These are phyloP conservation scores for Phytomonas francai DNA, from an alignment of 208 protist species.

Conservation along the genomic window DNA sequence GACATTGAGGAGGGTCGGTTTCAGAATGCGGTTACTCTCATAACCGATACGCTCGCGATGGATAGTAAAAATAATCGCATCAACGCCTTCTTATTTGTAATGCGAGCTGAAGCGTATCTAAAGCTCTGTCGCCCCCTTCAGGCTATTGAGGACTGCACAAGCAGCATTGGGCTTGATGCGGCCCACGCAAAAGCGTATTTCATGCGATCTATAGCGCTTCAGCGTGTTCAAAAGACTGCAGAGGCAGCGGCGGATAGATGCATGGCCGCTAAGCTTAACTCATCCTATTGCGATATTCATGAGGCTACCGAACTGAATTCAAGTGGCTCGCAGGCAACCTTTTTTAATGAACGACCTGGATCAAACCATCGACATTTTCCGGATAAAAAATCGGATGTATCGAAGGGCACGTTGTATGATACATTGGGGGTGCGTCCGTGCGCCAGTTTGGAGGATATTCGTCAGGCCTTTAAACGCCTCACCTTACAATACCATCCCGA, in stretches of 20 bases:
- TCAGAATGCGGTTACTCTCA: conserved; percentile 21
- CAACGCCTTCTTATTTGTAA: conserved; percentile 28
- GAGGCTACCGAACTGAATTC: no score
- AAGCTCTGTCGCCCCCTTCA: conserved; percentile 23
- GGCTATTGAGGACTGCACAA: conserved; percentile 56
- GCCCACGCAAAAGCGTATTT: conserved; percentile 36
- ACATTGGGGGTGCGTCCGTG: conserved; percentile 34
- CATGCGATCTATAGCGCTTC: conserved; percentile 35
- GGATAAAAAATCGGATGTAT: no score
- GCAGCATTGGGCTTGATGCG: conserved; percentile 32
- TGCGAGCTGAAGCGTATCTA: conserved; percentile 41
- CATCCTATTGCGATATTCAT: neutral
- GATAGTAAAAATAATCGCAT: conserved; percentile 36
- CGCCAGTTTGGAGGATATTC: conserved; percentile 38
- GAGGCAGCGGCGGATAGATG: conserved; percentile 49
- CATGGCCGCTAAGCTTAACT: conserved; percentile 24
- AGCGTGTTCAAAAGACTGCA: conserved; percentile 14
- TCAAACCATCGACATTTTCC: no score
- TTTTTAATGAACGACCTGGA: no score
- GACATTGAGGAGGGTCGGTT: conserved; percentile 23
- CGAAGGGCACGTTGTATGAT: conserved; percentile 47
- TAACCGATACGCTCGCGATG: conserved; percentile 40
- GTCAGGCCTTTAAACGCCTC: conserved; percentile 49
- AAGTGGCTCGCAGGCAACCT: no score
- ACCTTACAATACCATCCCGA: conserved; percentile 79